These are phyloP conservation scores for Fusarium ambrosium DNA, from an alignment of 2,329 filamentous ascomycete species.

Conservation along the genomic window DNA sequence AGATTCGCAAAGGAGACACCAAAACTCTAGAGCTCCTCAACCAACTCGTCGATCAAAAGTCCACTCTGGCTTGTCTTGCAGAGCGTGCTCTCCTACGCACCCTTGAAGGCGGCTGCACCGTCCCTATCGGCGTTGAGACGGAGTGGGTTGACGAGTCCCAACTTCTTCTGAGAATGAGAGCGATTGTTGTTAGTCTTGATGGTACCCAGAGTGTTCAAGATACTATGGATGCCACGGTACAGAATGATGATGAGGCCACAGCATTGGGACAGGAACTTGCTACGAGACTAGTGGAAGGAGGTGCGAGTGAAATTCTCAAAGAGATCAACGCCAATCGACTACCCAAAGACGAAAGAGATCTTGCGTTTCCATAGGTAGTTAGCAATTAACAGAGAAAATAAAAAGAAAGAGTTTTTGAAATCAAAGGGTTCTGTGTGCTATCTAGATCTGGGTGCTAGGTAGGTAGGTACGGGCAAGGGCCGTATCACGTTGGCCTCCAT, in stretches of 20 bases:
- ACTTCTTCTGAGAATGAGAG: not conserved
- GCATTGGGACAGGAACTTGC: not conserved
- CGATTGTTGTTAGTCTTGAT: not conserved
- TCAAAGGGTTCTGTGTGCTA: no score
- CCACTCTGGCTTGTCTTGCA: not conserved
- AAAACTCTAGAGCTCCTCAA: not conserved
- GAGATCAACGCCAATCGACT: not conserved
- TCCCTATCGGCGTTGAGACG: not conserved
- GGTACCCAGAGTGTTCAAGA: not conserved
- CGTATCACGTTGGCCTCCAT: not conserved
- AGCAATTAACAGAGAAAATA: no score
- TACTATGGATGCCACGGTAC: not conserved
- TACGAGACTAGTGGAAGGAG: not conserved
- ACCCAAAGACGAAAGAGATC: not conserved
- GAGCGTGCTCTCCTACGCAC: not conserved
- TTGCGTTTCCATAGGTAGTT: no score
- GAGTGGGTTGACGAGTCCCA: not conserved
- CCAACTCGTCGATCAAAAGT: not conserved
- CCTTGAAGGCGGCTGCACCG: not conserved
- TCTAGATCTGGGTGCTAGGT: no score
- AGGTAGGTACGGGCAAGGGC: no score
- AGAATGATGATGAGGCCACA: not conserved
- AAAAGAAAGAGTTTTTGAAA: no score
- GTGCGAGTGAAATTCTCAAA: not conserved
- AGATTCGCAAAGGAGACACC: not conserved